Conservation (phyloP, 305 asterid genomes). For the Petunia hybrid region DNA sequence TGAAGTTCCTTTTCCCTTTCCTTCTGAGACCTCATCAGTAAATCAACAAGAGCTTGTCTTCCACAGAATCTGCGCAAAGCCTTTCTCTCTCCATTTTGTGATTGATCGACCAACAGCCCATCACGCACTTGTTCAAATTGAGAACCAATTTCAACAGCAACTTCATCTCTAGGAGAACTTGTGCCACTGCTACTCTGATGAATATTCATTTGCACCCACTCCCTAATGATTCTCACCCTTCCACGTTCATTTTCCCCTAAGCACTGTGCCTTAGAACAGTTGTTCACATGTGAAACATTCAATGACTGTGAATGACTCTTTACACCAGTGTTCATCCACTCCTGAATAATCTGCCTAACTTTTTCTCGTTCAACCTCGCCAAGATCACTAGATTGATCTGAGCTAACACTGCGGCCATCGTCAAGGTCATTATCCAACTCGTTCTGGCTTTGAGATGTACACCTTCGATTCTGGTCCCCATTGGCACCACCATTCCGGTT, state of each 20-base stretch:
- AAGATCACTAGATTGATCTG: conserved; percentile 74
- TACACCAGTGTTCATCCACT: conserved; percentile 72
- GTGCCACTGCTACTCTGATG: conserved; percentile 60
- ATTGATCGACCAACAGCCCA: conserved; percentile 47
- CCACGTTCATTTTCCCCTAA: conserved; percentile 62
- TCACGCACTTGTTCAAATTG: conserved; percentile 67
- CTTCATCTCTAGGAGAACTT: conserved; percentile 52
- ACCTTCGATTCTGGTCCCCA: conserved; percentile 51
- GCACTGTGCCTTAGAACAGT: conserved; percentile 55
- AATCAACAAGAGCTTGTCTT: conserved; percentile 91
- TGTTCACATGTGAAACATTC: conserved; percentile 43
- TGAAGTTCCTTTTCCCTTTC: conserved; percentile 76
- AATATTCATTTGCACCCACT: conserved; percentile 55
- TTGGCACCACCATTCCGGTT: conserved; percentile 46
- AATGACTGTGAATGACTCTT: conserved; percentile 47
- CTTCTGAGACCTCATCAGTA: conserved; percentile 69
- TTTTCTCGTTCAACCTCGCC: conserved; percentile 81
- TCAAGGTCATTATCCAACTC: conserved; percentile 49
- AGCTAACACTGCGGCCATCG: conserved; percentile 58
- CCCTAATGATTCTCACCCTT: conserved; percentile 64
- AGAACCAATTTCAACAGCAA: conserved; percentile 56
- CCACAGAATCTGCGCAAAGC: conserved; percentile 78
- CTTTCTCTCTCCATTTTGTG: conserved; percentile 56
- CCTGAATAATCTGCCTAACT: conserved; percentile 80
- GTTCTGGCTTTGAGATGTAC: conserved; percentile 31